Base-by-base conservation (phyloP, 371 early-diverging fungal species). In the Mucor ambiguus region DNA sequence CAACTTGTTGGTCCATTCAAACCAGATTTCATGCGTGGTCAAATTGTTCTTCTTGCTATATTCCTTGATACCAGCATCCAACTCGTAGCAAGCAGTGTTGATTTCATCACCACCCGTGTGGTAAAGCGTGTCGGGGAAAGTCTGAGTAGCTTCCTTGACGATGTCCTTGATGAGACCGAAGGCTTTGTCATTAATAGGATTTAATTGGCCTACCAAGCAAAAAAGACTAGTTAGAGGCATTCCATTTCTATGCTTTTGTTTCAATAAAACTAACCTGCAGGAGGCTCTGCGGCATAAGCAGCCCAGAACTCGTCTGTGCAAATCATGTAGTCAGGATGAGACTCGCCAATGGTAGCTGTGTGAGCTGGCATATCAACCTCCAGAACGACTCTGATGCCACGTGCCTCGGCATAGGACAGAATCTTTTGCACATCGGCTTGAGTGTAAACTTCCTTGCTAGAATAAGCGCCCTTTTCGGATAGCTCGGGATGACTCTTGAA, bases 301-400 rank as follows among this genome's bases (percentile, higher is more conserved):
- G 77, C 74, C 87, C 87, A 87, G 57, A 74, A 81, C 37, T 82
- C 67, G 46, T 81, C 71, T 5, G 66, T 58, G 56, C 87, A 85
- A 18, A 79, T 68, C 44, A 87, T 72, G n/a, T 74, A 69, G 58
- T 84, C 78, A 41, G 85, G 81, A 58, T 87, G 81, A 26, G 80
- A 71, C 16, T 71, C 60, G 6, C 57, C 72, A 63, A 79, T 73
- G 60, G 82, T 58, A 30, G 74, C 84, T 62, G 91, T 89, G 77
- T 94, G 94, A 0, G 91, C 94, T 37, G 94, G 93, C 76, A 92
- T 86, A 52, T 93, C 93, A 26, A 92, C 81, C 73, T 94, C 94
- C 22, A 93, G 87, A 11, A 92, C 78, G 22, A 93, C 84, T 49
- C 94, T 87, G 35, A 94, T 84, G 55, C 93, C 94, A 38, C 90